Evolutionary conservation across 1,284 basidiomycete genomes (phyloP), one percentile per base, ranked within the genome.

Genomic region (Ceratobasidium sp.): DNA sequence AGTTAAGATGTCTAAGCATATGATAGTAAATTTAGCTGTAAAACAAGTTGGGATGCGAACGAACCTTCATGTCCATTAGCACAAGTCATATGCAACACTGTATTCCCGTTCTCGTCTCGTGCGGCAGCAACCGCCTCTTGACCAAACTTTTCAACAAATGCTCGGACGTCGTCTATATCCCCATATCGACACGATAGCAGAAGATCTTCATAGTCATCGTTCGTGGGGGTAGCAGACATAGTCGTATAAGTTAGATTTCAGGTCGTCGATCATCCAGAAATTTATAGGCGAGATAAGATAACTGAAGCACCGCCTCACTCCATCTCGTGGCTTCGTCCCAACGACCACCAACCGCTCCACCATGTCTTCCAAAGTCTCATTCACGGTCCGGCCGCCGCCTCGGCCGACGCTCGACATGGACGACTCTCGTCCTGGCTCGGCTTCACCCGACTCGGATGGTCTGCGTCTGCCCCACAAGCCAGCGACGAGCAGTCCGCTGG

Each of bases 31-130:
- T 45, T 39, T 14, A 50, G 21, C 30, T 14, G 21, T 8, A n/a
- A 43, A 32, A 32, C 43, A 10, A 52, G 16, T 10, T 10, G 34
- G 52, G 34, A 16, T 16, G 5, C 16, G 21, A 50, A 80, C 86
- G 83, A 79, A 95, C 94, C 92, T 81, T 84, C 78, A 82, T 96
- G 94, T 1, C 94, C 94, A 79, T 97, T 96, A 0, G 85, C 94
- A 75, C 87, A 88, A 16, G 85, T 84, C 93, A 96, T 96, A 80
- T 96, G 94, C 61, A 96, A 81, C 43, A 89, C 82, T 5, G 86
- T 88, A 82, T 95, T 96, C 30, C 87, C 90, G 78, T 90, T 87
- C 70, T 90, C 89, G 81, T 96, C 94, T 50, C 84, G 85, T 23
- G 88, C 82, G 28, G 80, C 78, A 46, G 81, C 80, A n/a, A 93